These are phyloP conservation scores for Quercus lobata DNA, from an alignment of 331 rosid species.

Conservation along the genomic window DNA sequence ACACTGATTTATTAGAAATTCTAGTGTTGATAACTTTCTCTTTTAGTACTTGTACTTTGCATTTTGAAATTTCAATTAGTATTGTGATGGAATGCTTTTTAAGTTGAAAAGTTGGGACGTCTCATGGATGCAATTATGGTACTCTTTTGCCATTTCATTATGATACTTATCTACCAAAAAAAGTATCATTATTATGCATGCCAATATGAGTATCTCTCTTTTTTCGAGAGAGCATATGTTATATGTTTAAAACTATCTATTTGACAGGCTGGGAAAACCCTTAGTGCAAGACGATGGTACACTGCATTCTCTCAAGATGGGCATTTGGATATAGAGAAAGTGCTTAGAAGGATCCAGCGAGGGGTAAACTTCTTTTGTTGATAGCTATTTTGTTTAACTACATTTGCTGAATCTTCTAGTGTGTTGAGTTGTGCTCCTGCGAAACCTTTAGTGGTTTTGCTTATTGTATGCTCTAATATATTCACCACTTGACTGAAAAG, in stretches of 20 bases:
- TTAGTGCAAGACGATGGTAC: constrained; percentile 83
- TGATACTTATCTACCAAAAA: not conserved
- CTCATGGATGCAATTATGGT: not conserved
- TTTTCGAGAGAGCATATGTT: not conserved
- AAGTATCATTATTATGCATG: not conserved
- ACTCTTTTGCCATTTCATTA: not conserved
- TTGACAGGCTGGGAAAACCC: constrained; percentile 88
- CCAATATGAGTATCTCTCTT: not conserved
- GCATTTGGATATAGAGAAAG: constrained; percentile 74
- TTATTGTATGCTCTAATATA: too few species aligned
- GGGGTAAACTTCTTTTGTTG: constrained; percentile 57
- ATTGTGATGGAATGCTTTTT: not conserved
- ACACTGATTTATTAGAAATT: not conserved
- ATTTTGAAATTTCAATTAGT: not conserved
- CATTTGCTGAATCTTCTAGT: not conserved
- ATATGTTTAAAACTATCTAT: constrained; percentile 12
- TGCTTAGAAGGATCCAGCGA: constrained; percentile 80
- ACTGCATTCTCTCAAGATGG: constrained; percentile 80
- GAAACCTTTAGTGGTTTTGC: not conserved
- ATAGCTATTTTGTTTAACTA: constrained; percentile 1
- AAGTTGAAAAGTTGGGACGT: not conserved
- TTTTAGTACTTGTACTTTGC: not conserved
- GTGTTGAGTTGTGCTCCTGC: not conserved
- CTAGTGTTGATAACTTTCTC: not conserved
- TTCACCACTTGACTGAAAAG: too few species aligned